These are phyloP conservation scores for Fusarium concolor DNA, from an alignment of 2,329 filamentous ascomycete genomes.

Conservation along the genomic window DNA sequence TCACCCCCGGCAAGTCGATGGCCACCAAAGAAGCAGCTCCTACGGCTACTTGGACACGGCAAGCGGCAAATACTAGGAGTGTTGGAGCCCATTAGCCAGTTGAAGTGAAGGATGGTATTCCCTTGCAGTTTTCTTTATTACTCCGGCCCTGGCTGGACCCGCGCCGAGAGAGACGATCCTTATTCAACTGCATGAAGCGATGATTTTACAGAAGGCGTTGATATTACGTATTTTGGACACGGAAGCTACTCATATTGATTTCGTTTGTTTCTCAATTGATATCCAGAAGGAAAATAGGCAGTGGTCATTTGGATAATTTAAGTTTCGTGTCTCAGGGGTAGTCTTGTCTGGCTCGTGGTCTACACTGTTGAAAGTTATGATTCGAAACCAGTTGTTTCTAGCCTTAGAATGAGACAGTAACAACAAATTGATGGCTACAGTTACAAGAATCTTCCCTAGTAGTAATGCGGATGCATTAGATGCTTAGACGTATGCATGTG, in stretches of 20 bases:
- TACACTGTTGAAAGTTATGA: conserved; percentile 40
- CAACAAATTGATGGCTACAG: conserved; percentile 30
- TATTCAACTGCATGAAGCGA: conserved; percentile 41
- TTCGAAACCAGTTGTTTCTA: conserved; percentile 34
- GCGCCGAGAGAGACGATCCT: conserved; percentile 41
- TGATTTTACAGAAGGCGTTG: conserved; percentile 30
- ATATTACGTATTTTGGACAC: conserved; percentile 26
- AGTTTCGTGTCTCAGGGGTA: conserved; percentile 6
- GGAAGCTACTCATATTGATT: conserved; percentile 33
- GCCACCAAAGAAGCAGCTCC: conserved; percentile 51
- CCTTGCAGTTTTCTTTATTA: conserved; percentile 37
- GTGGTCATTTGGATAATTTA: conserved; percentile 13
- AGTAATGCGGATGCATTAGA: neutral
- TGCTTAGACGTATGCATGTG: neutral
- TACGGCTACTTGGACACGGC: conserved; percentile 51
- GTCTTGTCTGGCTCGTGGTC: conserved; percentile 20
- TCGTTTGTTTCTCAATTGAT: conserved; percentile 33
- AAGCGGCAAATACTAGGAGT: conserved; percentile 43
- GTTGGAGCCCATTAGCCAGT: conserved; percentile 30
- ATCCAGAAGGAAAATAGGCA: conserved; percentile 4
- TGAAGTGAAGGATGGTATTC: conserved; percentile 21
- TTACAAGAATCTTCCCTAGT: neutral
- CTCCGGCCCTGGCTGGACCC: conserved; percentile 46
- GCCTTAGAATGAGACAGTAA: conserved; percentile 35
- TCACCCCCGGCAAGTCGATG: conserved; percentile 42